phyloP scores from a whole-genome alignment of 805 yeast species.

The Cyberlindnera americana region DNA sequence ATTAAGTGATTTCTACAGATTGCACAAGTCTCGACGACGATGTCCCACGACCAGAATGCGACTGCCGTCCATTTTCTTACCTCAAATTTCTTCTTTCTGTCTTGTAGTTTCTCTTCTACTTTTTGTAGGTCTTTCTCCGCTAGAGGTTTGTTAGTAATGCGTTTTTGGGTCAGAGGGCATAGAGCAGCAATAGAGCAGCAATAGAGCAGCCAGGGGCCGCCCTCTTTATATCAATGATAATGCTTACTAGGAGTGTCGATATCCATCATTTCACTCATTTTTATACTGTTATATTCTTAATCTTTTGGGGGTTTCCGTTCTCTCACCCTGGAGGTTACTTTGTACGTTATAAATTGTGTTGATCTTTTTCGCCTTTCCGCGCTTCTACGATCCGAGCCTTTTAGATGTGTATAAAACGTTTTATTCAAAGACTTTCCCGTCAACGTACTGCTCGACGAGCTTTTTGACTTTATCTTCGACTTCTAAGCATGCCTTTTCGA shows the following conservation, averaged over 20 bases:
- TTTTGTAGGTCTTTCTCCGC: not conserved
- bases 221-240: not conserved
- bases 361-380: too few relatives aligned
- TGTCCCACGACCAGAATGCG: slow-evolving; percentile 99
- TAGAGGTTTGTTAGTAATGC: not conserved
- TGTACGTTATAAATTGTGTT: too few relatives aligned
- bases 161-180: too few relatives aligned
- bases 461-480: slow-evolving; percentile 36
- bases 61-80: slow-evolving; percentile 98
- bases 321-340: too few relatives aligned
- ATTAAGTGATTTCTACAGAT: slow-evolving; percentile 96
- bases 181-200: not conserved
- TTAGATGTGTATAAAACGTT: too few relatives aligned
- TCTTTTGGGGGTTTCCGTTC: not conserved
- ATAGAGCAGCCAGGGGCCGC: not conserved
- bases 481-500: slow-evolving; percentile 37
- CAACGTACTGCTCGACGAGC: slow-evolving; percentile 30
- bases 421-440: too few relatives aligned
- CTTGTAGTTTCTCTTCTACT: not conserved
- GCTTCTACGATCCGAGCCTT: too few relatives aligned
- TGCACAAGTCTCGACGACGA: slow-evolving; percentile 93
- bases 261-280: slow-evolving; percentile 26
- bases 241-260: slow-evolving; percentile 25
- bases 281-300: not conserved
- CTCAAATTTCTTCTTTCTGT: slow-evolving; percentile 70